Evolutionary conservation across 75 land plant genomes (phyloP), one percentile per base, ranked within the genome.

Genomic region (Cunninghamia lanceolata): DNA sequence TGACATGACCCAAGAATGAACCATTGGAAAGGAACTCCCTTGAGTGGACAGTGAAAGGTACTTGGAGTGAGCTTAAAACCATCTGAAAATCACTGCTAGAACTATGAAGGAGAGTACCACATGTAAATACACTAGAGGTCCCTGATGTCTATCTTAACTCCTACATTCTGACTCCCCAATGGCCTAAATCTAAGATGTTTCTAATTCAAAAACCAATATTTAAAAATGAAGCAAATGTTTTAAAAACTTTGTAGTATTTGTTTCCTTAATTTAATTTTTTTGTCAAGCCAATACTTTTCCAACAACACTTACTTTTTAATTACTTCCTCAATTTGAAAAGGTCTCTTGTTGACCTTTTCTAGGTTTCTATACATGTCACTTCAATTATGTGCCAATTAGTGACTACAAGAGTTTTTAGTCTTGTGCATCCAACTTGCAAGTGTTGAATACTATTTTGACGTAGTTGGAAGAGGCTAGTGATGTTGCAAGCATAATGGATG

Each of bases 401-500:
- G 53, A 4, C 52, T 84, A n/a, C 91, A 95, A 96, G 89, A 63
- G 85, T 63, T 86, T 93, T 90, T 92, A 97, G 75, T 32, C 86
- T 28, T 50, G 68, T 83, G 90, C 88, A 34, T 86, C 39, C 40
- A 35, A 52, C 3, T 88, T 86, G 54, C 84, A 86, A 87, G 88
- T 92, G 78, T 92, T 91, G 84, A 90, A 90, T 76, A 83, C 87
- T 59, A 38, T 94, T 56, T 42, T 97, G 83, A 89, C 85, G 16
- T 93, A 94, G 50, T 90, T 96, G 83, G 94, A 93, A 71, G 89
- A 88, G 80, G 95, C 94, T 85, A 91, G 81, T 53, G 91, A 91
- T 84, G 89, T 93, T 91, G 94, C 88, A 74, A 94, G 89, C 84
- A 84, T 96, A 21, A 86, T 98, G 90, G 93, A 86, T 83, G 99